Evolutionary conservation across 2,329 filamentous ascomycete species (phyloP).

Genomic region (Chaetomiaceae sp.): DNA sequence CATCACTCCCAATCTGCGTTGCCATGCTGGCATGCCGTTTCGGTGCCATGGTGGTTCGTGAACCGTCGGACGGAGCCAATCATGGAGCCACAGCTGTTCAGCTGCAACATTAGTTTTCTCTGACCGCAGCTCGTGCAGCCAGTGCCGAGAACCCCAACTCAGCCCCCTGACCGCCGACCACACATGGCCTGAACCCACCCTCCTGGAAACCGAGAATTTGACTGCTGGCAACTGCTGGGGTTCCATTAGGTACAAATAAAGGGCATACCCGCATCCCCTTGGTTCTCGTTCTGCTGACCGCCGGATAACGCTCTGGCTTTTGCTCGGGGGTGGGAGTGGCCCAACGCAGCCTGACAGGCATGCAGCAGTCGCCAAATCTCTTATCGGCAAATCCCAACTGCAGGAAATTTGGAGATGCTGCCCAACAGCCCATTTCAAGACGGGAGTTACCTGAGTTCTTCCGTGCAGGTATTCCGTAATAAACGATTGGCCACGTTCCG

Average conservation of each 20-base stretch:
- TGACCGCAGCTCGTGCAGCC: conserved; percentile 19
- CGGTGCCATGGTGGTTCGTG: conserved; percentile 2
- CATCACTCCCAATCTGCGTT: too few relatives aligned
- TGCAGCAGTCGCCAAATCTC: too few relatives aligned
- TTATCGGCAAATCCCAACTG: too few relatives aligned
- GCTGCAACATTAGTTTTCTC: conserved; percentile 2
- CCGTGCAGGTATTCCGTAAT: too few relatives aligned
- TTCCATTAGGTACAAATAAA: conserved; percentile 20
- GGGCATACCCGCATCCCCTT: conserved; percentile 2
- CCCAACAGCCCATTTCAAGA: too few relatives aligned
- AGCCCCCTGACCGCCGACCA: not conserved
- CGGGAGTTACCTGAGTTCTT: too few relatives aligned
- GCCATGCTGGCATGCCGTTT: conserved; percentile 11
- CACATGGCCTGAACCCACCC: conserved; percentile 1
- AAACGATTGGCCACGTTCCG: too few relatives aligned
- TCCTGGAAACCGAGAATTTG: too few relatives aligned
- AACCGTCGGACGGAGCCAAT: conserved; percentile 14
- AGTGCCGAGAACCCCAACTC: conserved; percentile 11
- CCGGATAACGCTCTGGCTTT: not conserved
- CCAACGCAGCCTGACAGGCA: too few relatives aligned
- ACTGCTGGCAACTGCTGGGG: conserved; percentile 9
- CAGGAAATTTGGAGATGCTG: too few relatives aligned
- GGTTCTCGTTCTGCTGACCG: too few relatives aligned
- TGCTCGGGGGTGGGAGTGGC: not conserved
- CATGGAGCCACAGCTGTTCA: conserved; percentile 21